Percentiles rank a stretch among this genome's conserved stretches.
Evolutionary conservation across 75 land plant species (phyloP).

Genomic region (Gnetum montanum): DNA sequence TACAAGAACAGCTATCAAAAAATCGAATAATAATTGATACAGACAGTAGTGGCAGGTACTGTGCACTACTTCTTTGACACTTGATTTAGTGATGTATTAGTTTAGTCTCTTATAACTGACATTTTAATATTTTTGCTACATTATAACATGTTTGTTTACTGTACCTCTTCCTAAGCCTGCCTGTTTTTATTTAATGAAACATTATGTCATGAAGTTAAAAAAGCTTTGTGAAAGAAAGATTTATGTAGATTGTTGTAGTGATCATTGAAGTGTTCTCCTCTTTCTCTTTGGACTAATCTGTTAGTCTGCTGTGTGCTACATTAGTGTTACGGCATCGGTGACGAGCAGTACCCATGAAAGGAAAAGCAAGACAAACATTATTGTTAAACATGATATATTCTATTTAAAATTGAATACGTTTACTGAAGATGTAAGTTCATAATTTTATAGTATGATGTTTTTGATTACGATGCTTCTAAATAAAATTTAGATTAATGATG

Average conservation of each 20-base stretch:
- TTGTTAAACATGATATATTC: slow-evolving; percentile 77
- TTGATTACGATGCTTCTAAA: too few relatives aligned
- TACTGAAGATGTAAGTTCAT: slow-evolving; percentile 34
- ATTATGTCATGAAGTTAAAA: too few relatives aligned
- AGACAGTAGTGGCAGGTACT: slow-evolving; percentile 81
- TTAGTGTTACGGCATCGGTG: slow-evolving; percentile 87
- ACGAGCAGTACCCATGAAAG: slow-evolving; percentile 85
- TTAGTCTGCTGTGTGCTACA: slow-evolving; percentile 1
- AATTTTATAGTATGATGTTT: too few relatives aligned
- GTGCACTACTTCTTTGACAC: not conserved
- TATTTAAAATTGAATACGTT: slow-evolving; percentile 65
- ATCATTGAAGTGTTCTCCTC: too few relatives aligned
- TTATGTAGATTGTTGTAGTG: too few relatives aligned
- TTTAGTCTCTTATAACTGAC: too few relatives aligned
- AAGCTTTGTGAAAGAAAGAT: too few relatives aligned
- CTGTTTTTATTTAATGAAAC: too few relatives aligned
- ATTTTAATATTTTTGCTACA: too few relatives aligned
- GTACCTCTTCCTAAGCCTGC: too few relatives aligned
- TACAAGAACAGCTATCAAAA: slow-evolving; percentile 96
- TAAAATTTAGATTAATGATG: not conserved
- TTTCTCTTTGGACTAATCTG: not conserved
- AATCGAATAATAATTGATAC: slow-evolving; percentile 90
- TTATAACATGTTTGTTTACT: too few relatives aligned
- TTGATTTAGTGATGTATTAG: too few relatives aligned
- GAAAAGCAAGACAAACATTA: slow-evolving; percentile 84